Base-by-base conservation (phyloP, 768 basidiomycete species). In the Calocera viscosa region DNA sequence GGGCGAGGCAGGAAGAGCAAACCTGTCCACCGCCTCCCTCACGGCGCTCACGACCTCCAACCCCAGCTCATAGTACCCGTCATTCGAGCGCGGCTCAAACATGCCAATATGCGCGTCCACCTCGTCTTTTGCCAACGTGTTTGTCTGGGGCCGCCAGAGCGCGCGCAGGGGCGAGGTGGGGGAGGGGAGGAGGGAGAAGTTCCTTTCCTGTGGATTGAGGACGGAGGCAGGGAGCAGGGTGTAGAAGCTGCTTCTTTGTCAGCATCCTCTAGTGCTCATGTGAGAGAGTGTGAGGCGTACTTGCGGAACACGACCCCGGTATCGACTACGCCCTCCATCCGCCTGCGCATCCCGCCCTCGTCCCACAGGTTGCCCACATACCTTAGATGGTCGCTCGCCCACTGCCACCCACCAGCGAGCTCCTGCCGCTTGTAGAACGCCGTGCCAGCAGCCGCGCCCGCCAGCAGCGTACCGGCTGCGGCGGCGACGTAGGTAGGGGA, bases 311-410 rank as follows among this genome's bases (percentile, higher is more conserved):
- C 64, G 32, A 94, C 82, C 0, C 87, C 86, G 49, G 86, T 79
- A 63, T 80, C 79, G 49, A 88, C 76, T 64, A 96, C 75, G 32
- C 78, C 78, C 30, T 86, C 83, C 65, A 95, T 71, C 24, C 94
- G 81, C 67, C 73, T 76, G 40, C 80, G 79, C 76, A 94, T 78
- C 11, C 77, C 79, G 24, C 80, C 79, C 70, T 86, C 84, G 71
- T 94, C 86, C 94, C 93, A 95, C 33, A 96, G 76, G 70, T 81
- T 89, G 47, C 89, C 84, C 10, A 94, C 86, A 75, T 88, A 97
- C 72, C 87, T 89, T 85, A 96, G 84, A 74, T 97, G 94, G 71
- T 94, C 93, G 33, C 82, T 85, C 1, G 86, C 86, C 86, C 87
- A 93, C 12, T 80, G 77, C 71, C 88, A 88, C 1, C 89, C 84